These are phyloP conservation scores for Stenogyne calaminthoides DNA, from an alignment of 305 asterid genomes.

Conservation along the genomic window DNA sequence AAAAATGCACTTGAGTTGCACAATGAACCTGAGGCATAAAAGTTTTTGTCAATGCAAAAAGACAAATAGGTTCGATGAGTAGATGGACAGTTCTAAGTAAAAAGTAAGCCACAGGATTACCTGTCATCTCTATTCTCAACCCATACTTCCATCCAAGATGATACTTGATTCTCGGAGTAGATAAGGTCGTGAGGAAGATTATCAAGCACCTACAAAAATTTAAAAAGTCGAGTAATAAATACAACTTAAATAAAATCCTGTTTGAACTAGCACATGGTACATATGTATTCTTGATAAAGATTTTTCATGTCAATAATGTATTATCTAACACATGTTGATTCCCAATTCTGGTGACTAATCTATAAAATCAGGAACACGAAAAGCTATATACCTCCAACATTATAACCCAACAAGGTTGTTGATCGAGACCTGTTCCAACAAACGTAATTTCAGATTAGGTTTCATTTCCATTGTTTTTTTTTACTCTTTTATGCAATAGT, in stretches of 20 bases:
- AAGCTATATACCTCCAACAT: constrained; percentile 81
- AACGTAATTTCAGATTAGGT: constrained; percentile 24
- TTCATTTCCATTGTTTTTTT: not conserved
- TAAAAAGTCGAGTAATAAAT: not conserved
- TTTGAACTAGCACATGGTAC: constrained; percentile 11
- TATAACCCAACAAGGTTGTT: constrained; percentile 98
- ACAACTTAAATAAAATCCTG: not conserved
- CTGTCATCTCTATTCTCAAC: constrained; percentile 65
- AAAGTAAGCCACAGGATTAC: constrained; percentile 37
- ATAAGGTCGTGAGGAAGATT: constrained; percentile 98
- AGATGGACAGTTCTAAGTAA: not conserved
- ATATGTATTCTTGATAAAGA: not conserved
- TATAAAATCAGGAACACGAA: constrained; percentile 3
- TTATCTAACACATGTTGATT: not conserved
- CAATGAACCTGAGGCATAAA: no score
- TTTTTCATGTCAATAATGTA: constrained; percentile 17
- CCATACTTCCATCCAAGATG: constrained; percentile 99
- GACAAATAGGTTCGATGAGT: not conserved
- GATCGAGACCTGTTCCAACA: constrained; percentile 69
- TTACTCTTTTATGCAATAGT: not conserved
- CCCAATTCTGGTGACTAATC: constrained; percentile 17
- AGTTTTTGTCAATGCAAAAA: not conserved
- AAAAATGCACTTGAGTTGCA: no score
- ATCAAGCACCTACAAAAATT: constrained; percentile 77
- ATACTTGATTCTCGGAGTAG: constrained; percentile 77